These are phyloP conservation scores for Actinidia arguta DNA, from an alignment of 179 eudicot genomes.

Conservation along the genomic window DNA sequence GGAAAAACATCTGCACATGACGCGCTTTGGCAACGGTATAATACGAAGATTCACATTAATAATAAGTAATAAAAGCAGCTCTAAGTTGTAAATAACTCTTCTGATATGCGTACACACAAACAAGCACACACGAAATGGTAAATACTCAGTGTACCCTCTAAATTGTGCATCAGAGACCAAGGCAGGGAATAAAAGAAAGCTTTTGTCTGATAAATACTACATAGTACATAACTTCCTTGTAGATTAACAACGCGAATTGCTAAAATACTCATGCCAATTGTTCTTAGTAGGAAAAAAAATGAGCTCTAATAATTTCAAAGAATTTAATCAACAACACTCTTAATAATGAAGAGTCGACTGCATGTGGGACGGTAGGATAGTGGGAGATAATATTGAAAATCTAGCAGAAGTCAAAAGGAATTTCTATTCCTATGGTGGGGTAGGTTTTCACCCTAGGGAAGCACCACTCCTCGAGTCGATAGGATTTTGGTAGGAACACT, in stretches of 20 bases:
- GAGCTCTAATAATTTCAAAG: not conserved
- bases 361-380: not conserved
- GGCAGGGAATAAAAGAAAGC: not conserved
- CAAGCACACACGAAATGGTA: too few relatives aligned
- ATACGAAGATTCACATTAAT: too few relatives aligned
- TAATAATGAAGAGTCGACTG: not conserved
- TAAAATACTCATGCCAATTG: not conserved
- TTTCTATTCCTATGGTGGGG: not conserved
- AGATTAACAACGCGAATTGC: not conserved
- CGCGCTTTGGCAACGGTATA: too few relatives aligned
- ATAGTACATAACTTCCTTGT: not conserved
- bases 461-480: too few relatives aligned
- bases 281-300: not conserved
- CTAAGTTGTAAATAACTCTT: too few relatives aligned
- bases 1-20: too few relatives aligned
- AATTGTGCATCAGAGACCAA: not conserved
- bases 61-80: too few relatives aligned
- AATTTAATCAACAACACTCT: not conserved
- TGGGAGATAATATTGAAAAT: not conserved
- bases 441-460: too few relatives aligned
- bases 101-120: too few relatives aligned
- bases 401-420: not conserved
- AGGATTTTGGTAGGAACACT: too few relatives aligned
- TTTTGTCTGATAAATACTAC: not conserved
- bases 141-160: too few relatives aligned